Conservation (phyloP, 768 basidiomycete species). For the Pulveroboletus sp. region DNA sequence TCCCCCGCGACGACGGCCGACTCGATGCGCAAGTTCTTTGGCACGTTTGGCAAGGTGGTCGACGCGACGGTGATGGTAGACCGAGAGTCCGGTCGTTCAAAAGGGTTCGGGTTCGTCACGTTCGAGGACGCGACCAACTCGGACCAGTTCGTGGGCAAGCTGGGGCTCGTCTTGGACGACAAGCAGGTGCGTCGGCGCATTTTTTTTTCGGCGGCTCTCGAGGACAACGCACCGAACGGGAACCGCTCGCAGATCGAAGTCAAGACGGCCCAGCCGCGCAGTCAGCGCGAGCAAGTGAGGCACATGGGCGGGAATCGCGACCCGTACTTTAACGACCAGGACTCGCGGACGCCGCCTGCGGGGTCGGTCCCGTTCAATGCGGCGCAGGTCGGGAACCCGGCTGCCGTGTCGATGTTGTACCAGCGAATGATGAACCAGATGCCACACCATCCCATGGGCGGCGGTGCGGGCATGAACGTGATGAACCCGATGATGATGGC, state of each 20-base stretch:
- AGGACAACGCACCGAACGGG: too few relatives aligned
- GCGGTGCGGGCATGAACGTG: constrained; percentile 48
- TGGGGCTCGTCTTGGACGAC: constrained; percentile 69
- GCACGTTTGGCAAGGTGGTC: constrained; percentile 71
- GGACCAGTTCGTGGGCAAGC: constrained; percentile 62
- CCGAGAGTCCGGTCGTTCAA: constrained; percentile 66
- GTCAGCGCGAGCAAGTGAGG: constrained; percentile 54
- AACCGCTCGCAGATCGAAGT: constrained; percentile 89
- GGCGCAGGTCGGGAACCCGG: constrained; percentile 37
- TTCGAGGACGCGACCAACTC: constrained; percentile 63
- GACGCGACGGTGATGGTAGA: constrained; percentile 88
- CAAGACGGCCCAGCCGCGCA: constrained; percentile 73
- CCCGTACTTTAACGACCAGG: constrained; percentile 33
- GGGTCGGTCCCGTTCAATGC: constrained; percentile 31
- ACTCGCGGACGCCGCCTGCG: constrained; percentile 33
- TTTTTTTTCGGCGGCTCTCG: not conserved
- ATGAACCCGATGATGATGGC: constrained; percentile 46
- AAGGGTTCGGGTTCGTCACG: constrained; percentile 85
- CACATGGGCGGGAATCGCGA: constrained; percentile 25
- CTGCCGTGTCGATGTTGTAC: constrained; percentile 31
- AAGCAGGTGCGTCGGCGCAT: constrained; percentile 61
- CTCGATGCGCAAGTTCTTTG: constrained; percentile 66
- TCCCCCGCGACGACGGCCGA: constrained; percentile 65
- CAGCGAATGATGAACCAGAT: constrained; percentile 38
- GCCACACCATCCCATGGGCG: constrained; percentile 44